Evolutionary conservation across 2,329 filamentous ascomycete species (phyloP).

Genomic region (Decorospora gaudefroyi): DNA sequence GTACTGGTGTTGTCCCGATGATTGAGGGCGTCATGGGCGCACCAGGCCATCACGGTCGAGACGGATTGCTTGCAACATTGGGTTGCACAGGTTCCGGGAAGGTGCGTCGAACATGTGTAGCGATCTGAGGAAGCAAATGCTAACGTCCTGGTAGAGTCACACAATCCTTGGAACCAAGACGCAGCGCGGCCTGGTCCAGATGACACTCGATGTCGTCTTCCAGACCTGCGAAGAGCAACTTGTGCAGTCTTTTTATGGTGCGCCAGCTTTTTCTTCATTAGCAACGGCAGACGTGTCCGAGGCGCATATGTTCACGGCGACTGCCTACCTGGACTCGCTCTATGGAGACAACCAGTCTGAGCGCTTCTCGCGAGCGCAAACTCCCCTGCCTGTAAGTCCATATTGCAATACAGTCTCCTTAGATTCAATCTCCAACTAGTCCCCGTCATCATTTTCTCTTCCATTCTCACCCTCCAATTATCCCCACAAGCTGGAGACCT

Average conservation of each 20-base stretch:
- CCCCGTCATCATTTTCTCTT: too few species aligned
- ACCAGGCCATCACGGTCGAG: constrained; percentile 75
- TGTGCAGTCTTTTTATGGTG: constrained; percentile 61
- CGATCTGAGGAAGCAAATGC: neutral
- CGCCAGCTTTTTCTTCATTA: constrained; percentile 72
- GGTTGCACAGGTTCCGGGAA: constrained; percentile 97
- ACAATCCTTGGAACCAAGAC: constrained; percentile 88
- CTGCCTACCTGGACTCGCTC: constrained; percentile 76
- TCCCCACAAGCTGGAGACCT: constrained; percentile 20
- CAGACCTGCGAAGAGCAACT: constrained; percentile 75
- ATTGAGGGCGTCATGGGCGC: constrained; percentile 80
- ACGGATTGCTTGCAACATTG: constrained; percentile 87
- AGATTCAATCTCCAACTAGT: too few species aligned
- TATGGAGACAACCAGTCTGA: constrained; percentile 70
- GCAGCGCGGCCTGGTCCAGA: constrained; percentile 87
- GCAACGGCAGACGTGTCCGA: constrained; percentile 79
- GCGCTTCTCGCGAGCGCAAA: constrained; percentile 53
- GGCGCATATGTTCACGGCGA: constrained; percentile 73
- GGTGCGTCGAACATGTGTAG: constrained; percentile 56
- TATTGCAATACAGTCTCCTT: too few species aligned
- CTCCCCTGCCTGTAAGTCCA: constrained; percentile 54
- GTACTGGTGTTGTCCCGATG: constrained; percentile 72
- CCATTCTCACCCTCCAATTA: too few species aligned
- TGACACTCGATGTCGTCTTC: constrained; percentile 88
- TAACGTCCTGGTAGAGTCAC: constrained; percentile 69